Evolutionary conservation across 345 rosid genomes (phyloP).

Genomic region (Aquilaria yunnanensis): DNA sequence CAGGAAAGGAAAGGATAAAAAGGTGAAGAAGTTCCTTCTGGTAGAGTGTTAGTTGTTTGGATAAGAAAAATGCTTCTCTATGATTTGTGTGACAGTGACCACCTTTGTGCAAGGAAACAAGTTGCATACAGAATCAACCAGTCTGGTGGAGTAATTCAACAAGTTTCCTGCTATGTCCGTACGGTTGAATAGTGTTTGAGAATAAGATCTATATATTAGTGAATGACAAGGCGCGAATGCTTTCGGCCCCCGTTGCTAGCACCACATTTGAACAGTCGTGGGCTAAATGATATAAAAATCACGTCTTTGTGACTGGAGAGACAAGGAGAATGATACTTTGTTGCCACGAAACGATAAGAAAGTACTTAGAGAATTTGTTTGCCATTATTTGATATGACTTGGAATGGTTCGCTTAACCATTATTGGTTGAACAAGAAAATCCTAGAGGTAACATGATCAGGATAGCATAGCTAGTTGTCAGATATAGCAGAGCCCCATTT

Average conservation of each 20-base stretch:
- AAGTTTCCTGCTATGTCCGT: constrained; percentile 19
- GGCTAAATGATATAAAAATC: neutral
- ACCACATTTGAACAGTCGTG: neutral
- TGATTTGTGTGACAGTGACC: constrained; percentile 45
- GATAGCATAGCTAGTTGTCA: no score
- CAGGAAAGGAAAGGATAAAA: constrained; percentile 17
- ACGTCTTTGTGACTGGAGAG: neutral
- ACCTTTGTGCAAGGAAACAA: constrained; percentile 29
- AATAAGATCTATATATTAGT: constrained; percentile 11
- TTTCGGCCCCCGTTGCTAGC: constrained; percentile 26
- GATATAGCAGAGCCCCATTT: no score
- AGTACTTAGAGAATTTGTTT: neutral
- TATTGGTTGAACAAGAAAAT: no score
- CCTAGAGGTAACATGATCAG: no score
- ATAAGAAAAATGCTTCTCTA: constrained; percentile 42
- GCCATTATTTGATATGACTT: no score
- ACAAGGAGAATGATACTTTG: constrained; percentile 12
- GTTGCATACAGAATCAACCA: constrained; percentile 19
- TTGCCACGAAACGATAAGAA: constrained; percentile 2
- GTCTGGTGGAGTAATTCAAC: constrained; percentile 2
- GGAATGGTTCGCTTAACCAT: no score
- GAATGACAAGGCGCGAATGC: neutral
- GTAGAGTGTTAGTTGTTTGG: constrained; percentile 33
- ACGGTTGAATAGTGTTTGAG: constrained; percentile 12
- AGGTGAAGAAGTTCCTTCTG: constrained; percentile 26